Evolutionary conservation across 1,284 basidiomycete species (phyloP).

Genomic region (Moesziomyces parantarcticus): DNA sequence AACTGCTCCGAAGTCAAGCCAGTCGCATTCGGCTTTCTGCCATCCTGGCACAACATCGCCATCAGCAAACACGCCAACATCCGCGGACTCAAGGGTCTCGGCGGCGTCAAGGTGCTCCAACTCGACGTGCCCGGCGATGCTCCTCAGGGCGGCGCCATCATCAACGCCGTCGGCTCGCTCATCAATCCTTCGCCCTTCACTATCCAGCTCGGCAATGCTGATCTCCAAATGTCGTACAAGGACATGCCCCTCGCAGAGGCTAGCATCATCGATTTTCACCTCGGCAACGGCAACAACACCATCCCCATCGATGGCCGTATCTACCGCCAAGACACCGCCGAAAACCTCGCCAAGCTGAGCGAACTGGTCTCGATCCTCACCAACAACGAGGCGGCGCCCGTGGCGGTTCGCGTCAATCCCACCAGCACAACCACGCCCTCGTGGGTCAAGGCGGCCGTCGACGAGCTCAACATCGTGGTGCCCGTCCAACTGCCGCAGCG

Average conservation of each 20-base stretch:
- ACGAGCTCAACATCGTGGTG: slow-evolving; percentile 73
- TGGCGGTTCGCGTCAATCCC: slow-evolving; percentile 73
- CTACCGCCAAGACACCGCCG: slow-evolving; percentile 71
- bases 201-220: slow-evolving; percentile 76
- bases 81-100: slow-evolving; percentile 76
- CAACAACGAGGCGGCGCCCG: slow-evolving; percentile 74
- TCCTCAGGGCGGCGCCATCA: slow-evolving; percentile 77
- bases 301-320: slow-evolving; percentile 75
- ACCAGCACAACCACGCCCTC: slow-evolving; percentile 73
- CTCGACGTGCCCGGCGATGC: slow-evolving; percentile 78
- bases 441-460: slow-evolving; percentile 77
- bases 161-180: slow-evolving; percentile 73
- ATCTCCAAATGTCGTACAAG: slow-evolving; percentile 75
- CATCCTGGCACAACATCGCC: slow-evolving; percentile 46
- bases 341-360: slow-evolving; percentile 73
- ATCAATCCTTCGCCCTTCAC: slow-evolving; percentile 79
- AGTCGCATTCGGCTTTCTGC: slow-evolving; percentile 72
- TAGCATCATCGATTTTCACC: slow-evolving; percentile 55
- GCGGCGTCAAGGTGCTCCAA: slow-evolving; percentile 73
- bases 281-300: slow-evolving; percentile 71
- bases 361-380: slow-evolving; percentile 78
- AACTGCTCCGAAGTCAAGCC: slow-evolving; percentile 74
- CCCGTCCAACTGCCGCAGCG: slow-evolving; percentile 73
- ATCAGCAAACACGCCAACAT: slow-evolving; percentile 52
- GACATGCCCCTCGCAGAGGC: slow-evolving; percentile 75